Evolutionary conservation across 129 eudicot species (phyloP), one percentile per base, ranked within the genome.

Genomic region (Lactuca sativa): DNA sequence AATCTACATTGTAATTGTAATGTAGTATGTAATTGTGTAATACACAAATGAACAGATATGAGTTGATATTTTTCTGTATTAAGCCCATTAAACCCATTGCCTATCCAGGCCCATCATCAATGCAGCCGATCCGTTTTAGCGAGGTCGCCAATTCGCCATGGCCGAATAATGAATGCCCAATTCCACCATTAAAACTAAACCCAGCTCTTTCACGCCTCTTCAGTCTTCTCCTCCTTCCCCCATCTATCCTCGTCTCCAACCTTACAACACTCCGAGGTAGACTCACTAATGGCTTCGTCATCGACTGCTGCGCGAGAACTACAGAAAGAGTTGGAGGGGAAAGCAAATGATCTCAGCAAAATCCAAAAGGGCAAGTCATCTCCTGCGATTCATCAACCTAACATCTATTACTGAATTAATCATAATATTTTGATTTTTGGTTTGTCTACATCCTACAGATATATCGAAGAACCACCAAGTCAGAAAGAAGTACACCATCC

Each of bases 401-500:
- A 61, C 21, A 16, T 32, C 8, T 38, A 37, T 49, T 18, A 7
- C 21, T 3, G 2, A 2, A 53, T 3, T 1, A 2, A 53, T 44
- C 7, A 9, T 71, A 7, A 13, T 51, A 17, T 33, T 52, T 52
- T 48, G 30, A 31, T 25, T 47, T 59, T 31, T 59, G 30, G 30
- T 25, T 25, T 25, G 30, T 49, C 55, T 12, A 21, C 13, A 48
- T 14, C 49, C 14, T 38, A 15, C 77, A 91, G 98, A 93, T 61
- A 83, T 85, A 51, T 79, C 95, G 4, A 93, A 93, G 78, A 93
- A 93, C 62, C 98, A 93, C 66, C 97, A 89, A 74, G 84, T 93
- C 51, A 83, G 92, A 63, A 93, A 87, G 81, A 93, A 89, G 78
- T 93, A 93, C 78, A 93, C 98, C n/a, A 84, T 93, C 66, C 98